phyloP scores from a whole-genome alignment of 768 basidiomycete genomes.

The Pilatotrama ljubarskyi region DNA sequence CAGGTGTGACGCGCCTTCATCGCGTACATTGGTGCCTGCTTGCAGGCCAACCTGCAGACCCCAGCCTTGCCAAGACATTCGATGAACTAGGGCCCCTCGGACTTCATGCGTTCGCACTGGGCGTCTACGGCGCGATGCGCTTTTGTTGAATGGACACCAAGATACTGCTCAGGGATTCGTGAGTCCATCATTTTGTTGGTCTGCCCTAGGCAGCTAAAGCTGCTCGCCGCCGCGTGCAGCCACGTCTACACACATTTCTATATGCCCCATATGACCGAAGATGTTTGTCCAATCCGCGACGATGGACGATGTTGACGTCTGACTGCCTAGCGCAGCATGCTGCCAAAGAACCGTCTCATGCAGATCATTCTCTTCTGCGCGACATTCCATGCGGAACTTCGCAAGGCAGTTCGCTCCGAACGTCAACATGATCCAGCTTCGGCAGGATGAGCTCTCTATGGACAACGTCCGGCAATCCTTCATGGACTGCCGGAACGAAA shows the following conservation, averaged over 20 bases:
- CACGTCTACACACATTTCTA: not conserved
- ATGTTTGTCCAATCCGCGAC: not conserved
- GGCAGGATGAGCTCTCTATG: slow-evolving; percentile 90
- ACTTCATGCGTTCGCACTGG: slow-evolving; percentile 62
- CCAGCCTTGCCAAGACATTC: slow-evolving; percentile 92
- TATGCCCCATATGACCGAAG: not conserved
- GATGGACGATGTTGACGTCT: too few species aligned
- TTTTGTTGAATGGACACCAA: slow-evolving; percentile 55
- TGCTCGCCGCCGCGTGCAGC: not conserved
- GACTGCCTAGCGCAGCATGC: slow-evolving; percentile 44
- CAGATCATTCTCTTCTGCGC: slow-evolving; percentile 98
- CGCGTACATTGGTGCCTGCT: slow-evolving; percentile 36
- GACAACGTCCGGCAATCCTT: slow-evolving; percentile 96
- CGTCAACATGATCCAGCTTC: slow-evolving; percentile 95
- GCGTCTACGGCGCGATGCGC: slow-evolving; percentile 54
- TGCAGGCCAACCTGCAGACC: slow-evolving; percentile 93
- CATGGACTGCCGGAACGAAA: slow-evolving; percentile 91
- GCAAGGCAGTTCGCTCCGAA: slow-evolving; percentile 90
- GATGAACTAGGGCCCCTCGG: slow-evolving; percentile 95
- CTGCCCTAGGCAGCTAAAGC: not conserved
- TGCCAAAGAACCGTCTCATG: slow-evolving; percentile 51
- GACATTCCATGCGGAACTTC: slow-evolving; percentile 94
- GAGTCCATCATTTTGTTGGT: slow-evolving; percentile 30
- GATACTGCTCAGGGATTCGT: slow-evolving; percentile 90
- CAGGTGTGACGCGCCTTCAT: slow-evolving; percentile 48